phyloP scores from a whole-genome alignment of 495 filamentous ascomycete species.

The Sordaria brevicollis region DNA sequence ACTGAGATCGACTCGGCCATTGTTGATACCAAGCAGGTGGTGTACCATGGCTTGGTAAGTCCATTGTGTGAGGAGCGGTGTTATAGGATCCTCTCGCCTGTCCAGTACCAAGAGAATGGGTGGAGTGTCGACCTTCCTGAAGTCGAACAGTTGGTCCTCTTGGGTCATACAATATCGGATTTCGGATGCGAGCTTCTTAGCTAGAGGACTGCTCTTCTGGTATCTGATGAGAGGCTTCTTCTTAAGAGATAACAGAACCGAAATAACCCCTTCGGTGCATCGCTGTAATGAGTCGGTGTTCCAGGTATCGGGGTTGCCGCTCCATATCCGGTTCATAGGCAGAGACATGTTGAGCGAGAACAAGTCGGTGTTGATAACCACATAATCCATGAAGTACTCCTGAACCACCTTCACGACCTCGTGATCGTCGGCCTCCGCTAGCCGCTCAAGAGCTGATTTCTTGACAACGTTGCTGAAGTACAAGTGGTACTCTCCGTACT shows the following conservation, averaged over 20 bases:
- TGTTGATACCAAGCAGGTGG: slow-evolving; percentile 84
- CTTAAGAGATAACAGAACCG: slow-evolving; percentile 73
- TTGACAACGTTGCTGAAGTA: slow-evolving; percentile 96
- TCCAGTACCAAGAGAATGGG: slow-evolving; percentile 87
- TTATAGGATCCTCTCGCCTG: slow-evolving; percentile 88
- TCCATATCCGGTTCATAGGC: slow-evolving; percentile 67
- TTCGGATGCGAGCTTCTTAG: slow-evolving; percentile 87
- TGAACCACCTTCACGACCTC: slow-evolving; percentile 89
- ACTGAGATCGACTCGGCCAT: slow-evolving; percentile 80
- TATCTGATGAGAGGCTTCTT: slow-evolving; percentile 94
- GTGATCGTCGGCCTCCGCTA: slow-evolving; percentile 96
- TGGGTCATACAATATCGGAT: slow-evolving; percentile 87
- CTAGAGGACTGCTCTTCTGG: slow-evolving; percentile 81
- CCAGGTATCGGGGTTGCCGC: slow-evolving; percentile 77
- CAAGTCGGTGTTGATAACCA: slow-evolving; percentile 89
- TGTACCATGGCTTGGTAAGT: slow-evolving; percentile 99
- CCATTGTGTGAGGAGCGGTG: slow-evolving; percentile 94
- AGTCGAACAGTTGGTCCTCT: slow-evolving; percentile 96
- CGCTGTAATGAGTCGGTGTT: slow-evolving; percentile 77
- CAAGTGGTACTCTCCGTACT: slow-evolving; percentile 95
- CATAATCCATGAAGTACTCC: slow-evolving; percentile 91
- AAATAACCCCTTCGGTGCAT: slow-evolving; percentile 76
- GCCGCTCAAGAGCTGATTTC: slow-evolving; percentile 88
- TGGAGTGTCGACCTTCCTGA: slow-evolving; percentile 87
- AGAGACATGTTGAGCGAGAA: slow-evolving; percentile 71